phyloP scores from a whole-genome alignment of 257 asterid species.

The Salvia splendens region DNA sequence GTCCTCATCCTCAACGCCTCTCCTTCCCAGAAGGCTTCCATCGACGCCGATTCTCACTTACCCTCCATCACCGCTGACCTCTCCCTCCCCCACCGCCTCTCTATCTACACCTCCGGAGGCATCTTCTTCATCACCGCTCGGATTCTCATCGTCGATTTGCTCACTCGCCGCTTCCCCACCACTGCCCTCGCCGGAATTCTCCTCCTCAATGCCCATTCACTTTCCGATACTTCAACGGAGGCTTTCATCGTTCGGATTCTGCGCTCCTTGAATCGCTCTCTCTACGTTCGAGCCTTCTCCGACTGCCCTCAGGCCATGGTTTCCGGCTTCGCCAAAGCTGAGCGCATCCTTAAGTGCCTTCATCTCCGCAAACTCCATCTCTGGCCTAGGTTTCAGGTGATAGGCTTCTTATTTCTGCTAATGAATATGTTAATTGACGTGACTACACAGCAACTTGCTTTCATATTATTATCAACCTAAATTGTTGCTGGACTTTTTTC shows the following conservation, averaged over 20 bases:
- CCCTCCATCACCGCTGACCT: constrained; percentile 84
- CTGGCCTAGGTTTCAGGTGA: constrained; percentile 99
- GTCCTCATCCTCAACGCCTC: constrained; percentile 82
- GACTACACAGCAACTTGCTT: not conserved
- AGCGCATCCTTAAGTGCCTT: constrained; percentile 80
- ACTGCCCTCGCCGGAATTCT: constrained; percentile 70
- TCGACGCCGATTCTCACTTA: constrained; percentile 38
- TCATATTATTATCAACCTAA: not conserved
- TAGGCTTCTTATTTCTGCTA: not conserved
- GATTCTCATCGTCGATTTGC: constrained; percentile 87
- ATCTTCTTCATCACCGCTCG: constrained; percentile 73
- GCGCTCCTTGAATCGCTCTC: constrained; percentile 55
- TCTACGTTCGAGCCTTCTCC: constrained; percentile 86
- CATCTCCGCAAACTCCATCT: constrained; percentile 79
- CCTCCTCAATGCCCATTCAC: constrained; percentile 73
- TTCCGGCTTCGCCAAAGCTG: constrained; percentile 93
- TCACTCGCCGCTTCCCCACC: constrained; percentile 71
- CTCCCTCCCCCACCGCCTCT: constrained; percentile 60
- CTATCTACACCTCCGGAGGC: constrained; percentile 79
- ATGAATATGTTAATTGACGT: not conserved
- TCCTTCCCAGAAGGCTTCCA: constrained; percentile 58
- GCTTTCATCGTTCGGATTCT: constrained; percentile 85
- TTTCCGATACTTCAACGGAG: constrained; percentile 91
- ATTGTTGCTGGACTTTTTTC: not conserved
- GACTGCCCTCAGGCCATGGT: constrained; percentile 86